Base-by-base conservation (phyloP, 306 rosid species). In the Heteromeles arbutifolia region DNA sequence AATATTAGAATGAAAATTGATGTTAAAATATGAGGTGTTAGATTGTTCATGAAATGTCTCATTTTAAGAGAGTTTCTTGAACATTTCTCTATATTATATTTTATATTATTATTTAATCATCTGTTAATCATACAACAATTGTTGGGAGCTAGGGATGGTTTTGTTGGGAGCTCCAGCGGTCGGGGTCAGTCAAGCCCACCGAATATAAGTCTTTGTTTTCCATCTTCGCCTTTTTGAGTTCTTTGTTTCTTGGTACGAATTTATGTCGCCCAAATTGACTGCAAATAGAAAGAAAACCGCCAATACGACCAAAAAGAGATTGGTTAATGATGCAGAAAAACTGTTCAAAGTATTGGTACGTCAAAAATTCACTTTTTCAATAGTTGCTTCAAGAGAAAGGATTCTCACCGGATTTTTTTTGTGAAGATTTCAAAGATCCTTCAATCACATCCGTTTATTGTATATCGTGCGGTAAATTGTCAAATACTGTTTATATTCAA, bases 181-280 rank as follows among this genome's bases (percentile, higher is more conserved):
- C 28, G 18, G 44, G 41, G 57, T 8, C 12, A 8, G 77, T 59
- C 58, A 73, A 59, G 77, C 69, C 39, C 45, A 44, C 69, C 69
- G 25, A 73, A 73, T 18, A 28, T 0, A 39, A 37, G 68, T 39
- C 34, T 12, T 21, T 39, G 25, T 64, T 64, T 41, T 10, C 11
- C n/a, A 11, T 8, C 4, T 18, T 69, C 13, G 8, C 8, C 54
- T 34, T 37, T 19, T 7, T 34, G 26, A 25, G 69, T 65, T 22
- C n/a, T 39, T 61, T 29, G 11, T 41, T 78, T 59, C 24, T 56
- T 54, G 76, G 76, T 65, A 70, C 53, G 64, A 2, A 57, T 53
- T 70, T 0, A n/a, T 31, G 83, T 81, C 59, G 87, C 88, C 90
- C 81, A 79, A 77, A 67, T 88, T 79, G 88, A 88, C 92, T 74